Base-by-base conservation (phyloP, 495 filamentous ascomycete genomes). In the Annulohypoxylon bovei region DNA sequence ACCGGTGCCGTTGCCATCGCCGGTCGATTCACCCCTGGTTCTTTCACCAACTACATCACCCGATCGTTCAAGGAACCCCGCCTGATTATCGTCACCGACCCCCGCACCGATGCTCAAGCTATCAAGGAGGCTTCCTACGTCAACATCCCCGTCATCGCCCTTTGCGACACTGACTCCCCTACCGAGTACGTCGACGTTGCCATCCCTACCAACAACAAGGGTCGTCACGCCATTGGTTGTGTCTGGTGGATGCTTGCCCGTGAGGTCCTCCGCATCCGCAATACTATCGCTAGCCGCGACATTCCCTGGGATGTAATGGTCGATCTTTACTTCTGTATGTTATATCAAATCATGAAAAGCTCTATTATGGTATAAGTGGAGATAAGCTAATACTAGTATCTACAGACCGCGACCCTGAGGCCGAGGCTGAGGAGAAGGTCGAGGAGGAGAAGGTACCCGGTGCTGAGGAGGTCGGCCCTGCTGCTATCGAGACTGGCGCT, bases 1-100 rank as follows among this genome's bases (percentile, higher is more conserved):
- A 99, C 95, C 74, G 95, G 95, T 83, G 93, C 95, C 79, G 92
- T 93, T 78, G 93, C 95, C 81, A 99, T 99, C 81, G 96, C 95
- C 76, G 95, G 95, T 86, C 94, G 95, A 83, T 99, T 99, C 90
- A 99, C 95, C 79, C 95, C 95, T 78, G 95, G 95, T 88, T 97
- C 96, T 83, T 99, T 99, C 91, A 99, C 95, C 88, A 99, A 99
- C 87, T 99, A 99, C 92, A 99, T 98, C 90, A 99, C 95, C 82
- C 96, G 95, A 80, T 98, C 95, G 76, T 99, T 99, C 92, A 98
- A 98, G 91, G 95, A 99, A 87, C 95, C 95, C 79, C 96, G 95
- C 81, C 89, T 99, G 76, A 98, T 99, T 88, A 89, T 99, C 81
- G 95, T 99, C 79, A 99, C 95, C 83, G 95, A 99, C 82, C 95